Evolutionary conservation across 2,329 filamentous ascomycete genomes (phyloP).

Genomic region (Metarhizium sp.): DNA sequence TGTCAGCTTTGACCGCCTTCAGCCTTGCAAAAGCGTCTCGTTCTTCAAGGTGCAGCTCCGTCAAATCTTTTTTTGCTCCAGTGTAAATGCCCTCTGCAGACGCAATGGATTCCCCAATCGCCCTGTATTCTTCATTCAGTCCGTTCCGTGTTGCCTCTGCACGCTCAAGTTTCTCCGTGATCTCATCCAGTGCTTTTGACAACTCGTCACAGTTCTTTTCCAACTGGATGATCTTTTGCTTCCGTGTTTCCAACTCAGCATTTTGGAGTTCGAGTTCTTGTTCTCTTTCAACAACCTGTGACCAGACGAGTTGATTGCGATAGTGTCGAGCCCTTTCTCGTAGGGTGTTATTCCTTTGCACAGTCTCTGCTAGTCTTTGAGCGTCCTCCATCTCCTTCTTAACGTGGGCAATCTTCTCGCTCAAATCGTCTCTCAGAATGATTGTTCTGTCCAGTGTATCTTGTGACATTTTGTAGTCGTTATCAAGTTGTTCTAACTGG

Average conservation of each 20-base stretch:
- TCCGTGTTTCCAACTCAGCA: conserved; percentile 16
- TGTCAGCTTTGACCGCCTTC: conserved; percentile 39
- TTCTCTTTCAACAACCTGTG: conserved; percentile 74
- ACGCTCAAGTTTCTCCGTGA: conserved; percentile 34
- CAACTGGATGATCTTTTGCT: conserved; percentile 16
- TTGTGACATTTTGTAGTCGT: conserved; percentile 79
- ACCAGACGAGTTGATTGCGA: conserved; percentile 70
- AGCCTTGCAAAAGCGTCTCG: conserved; percentile 53
- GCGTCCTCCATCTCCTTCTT: conserved; percentile 46
- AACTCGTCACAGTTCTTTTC: conserved; percentile 26
- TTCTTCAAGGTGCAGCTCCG: conserved; percentile 51
- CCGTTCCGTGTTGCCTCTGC: conserved; percentile 29
- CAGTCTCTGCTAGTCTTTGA: conserved; percentile 52
- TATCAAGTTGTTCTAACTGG: conserved; percentile 82
- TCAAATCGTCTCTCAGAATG: conserved; percentile 26
- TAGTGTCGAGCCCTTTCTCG: conserved; percentile 50
- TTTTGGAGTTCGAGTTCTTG: conserved; percentile 29
- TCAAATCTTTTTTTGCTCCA: conserved; percentile 41
- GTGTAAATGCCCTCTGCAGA: conserved; percentile 44
- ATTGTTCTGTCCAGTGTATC: conserved; percentile 62
- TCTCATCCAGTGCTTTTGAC: conserved; percentile 38
- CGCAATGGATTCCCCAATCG: conserved; percentile 31
- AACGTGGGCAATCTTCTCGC: conserved; percentile 21
- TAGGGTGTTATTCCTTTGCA: conserved; percentile 57
- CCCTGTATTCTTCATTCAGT: conserved; percentile 35